These are phyloP conservation scores for Epipyxis sp. DNA, from an alignment of 108 stramenopile genomes.

Conservation along the genomic window DNA sequence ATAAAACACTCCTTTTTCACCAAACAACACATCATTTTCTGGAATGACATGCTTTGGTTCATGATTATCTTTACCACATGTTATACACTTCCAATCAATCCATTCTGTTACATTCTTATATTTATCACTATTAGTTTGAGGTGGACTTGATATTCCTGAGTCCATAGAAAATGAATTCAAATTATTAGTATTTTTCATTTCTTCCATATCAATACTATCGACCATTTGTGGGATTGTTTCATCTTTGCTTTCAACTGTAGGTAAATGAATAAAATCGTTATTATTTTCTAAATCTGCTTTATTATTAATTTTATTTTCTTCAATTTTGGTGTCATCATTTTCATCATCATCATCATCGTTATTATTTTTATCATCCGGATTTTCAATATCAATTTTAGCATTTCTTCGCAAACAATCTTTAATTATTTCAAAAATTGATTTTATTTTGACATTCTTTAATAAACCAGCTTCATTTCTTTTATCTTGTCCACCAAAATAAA, in stretches of 20 bases:
- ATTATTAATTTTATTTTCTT: background rate
- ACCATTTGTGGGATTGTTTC: background rate
- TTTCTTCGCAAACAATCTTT: background rate
- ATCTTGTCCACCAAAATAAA: constrained; percentile 25
- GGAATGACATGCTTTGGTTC: background rate
- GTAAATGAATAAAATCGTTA: background rate
- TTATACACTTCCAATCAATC: constrained; percentile 1
- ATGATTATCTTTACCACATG: background rate
- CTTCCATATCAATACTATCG: too few species aligned
- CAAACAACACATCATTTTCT: background rate
- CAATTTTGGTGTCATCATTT: background rate
- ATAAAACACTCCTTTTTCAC: background rate
- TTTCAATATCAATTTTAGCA: too few species aligned
- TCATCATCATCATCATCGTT: constrained; percentile 14
- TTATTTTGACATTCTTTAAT: too few species aligned
- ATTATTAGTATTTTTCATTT: too few species aligned
- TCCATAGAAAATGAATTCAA: too few species aligned
- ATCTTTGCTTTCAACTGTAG: background rate
- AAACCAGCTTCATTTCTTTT: background rate
- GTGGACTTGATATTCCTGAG: background rate
- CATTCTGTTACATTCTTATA: too few species aligned
- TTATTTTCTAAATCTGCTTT: constrained; percentile 17
- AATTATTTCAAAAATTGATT: too few species aligned
- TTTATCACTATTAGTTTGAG: too few species aligned
- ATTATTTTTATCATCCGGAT: background rate